These are phyloP conservation scores for Hypoxylon intermedium DNA, from an alignment of 495 filamentous ascomycete genomes.

Conservation along the genomic window DNA sequence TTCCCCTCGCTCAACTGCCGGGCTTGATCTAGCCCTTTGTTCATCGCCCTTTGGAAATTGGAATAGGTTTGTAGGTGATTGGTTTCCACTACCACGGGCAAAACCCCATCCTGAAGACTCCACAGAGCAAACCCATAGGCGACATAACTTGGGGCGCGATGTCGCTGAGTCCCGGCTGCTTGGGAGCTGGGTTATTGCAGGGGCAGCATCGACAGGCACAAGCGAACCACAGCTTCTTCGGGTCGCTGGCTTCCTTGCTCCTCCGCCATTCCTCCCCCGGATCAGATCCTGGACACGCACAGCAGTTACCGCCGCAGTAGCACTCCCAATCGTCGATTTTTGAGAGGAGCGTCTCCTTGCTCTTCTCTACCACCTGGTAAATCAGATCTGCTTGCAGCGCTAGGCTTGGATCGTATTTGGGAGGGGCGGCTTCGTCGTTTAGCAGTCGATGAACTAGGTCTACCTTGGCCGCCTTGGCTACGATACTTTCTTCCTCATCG, in stretches of 20 bases:
- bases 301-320: neutral
- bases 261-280: neutral
- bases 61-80: too few relatives aligned
- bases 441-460: neutral
- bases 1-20: too few relatives aligned
- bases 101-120: neutral
- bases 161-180: neutral
- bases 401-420: neutral
- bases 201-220: neutral
- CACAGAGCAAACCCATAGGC: neutral
- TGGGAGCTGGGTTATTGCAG: neutral
- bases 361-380: neutral
- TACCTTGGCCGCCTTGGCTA: neutral
- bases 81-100: neutral
- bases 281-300: neutral
- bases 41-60: too few relatives aligned
- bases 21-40: too few relatives aligned
- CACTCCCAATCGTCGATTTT: neutral
- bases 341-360: neutral
- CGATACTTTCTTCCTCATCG: neutral
- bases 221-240: neutral
- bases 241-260: neutral
- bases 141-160: neutral
- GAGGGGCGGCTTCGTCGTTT: neutral
- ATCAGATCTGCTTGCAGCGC: neutral